Percentiles rank a stretch among this genome's conserved stretches.
Conservation (phyloP, 169 alveolate species). For the Plasmodium blacklocki region DNA sequence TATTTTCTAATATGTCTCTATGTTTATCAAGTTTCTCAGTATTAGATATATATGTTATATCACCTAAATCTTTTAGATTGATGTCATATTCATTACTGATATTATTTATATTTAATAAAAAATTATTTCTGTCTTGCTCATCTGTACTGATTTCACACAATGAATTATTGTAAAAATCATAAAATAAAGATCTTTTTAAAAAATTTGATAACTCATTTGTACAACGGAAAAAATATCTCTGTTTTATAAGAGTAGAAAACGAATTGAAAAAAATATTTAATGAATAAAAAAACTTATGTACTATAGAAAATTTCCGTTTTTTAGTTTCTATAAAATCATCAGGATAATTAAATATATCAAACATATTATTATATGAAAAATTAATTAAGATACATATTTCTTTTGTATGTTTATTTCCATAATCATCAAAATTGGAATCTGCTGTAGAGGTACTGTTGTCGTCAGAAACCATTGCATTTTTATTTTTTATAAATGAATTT, state of each 20-base stretch:
- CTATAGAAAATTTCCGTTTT: conserved; percentile 30
- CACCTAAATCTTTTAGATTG: not conserved
- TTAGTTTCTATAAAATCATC: conserved; percentile 22
- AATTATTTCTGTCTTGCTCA: not conserved
- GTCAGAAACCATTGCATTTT: conserved; percentile 28
- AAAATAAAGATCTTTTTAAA: conserved; percentile 35
- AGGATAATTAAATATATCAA: conserved; percentile 74
- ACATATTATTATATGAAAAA: conserved; percentile 74
- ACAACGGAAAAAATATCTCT: conserved; percentile 41
- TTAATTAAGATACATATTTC: conserved; percentile 67
- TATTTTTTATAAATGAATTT: conserved; percentile 50
- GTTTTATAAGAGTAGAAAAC: conserved; percentile 59
- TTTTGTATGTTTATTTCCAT: conserved; percentile 53
- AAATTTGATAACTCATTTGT: conserved; percentile 27
- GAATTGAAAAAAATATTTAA: conserved; percentile 45
- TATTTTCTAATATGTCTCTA: too few species aligned
- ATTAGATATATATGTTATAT: not conserved
- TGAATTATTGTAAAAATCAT: conserved; percentile 10
- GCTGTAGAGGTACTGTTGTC: conserved; percentile 18
- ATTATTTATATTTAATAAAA: not conserved
- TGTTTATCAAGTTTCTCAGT: too few species aligned
- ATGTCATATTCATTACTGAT: not conserved
- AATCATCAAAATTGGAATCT: conserved; percentile 30
- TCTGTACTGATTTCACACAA: not conserved
- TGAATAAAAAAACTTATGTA: conserved; percentile 54